Base-by-base conservation (phyloP, 805 yeast genomes). In the Saccharomycopsis oosterbeekiorum region DNA sequence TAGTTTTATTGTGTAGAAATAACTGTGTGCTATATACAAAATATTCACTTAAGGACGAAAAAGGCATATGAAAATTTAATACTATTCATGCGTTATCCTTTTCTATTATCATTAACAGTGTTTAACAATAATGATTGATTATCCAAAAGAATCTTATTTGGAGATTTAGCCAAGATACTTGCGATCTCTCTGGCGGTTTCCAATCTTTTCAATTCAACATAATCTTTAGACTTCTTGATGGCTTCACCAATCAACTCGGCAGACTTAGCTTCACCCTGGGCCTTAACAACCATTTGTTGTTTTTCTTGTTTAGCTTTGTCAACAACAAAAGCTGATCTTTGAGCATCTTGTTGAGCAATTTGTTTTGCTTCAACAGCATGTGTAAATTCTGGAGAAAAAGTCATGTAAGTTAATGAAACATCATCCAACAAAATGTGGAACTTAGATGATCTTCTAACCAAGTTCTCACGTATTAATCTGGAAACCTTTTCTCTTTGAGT, bases 191-290 rank as follows among this genome's bases (percentile, higher is more conserved):
- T 84, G 19, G 99, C 98, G 55, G 98, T 94, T 73, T 93, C 98
- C 72, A 94, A 83, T 76, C 97, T 86, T 79, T 93, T 94, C 75
- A 94, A 83, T 74, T 94, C 99, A 58, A 94, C 96, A 73, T 94
- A 94, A 73, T 93, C 99, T 74, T 82, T 88, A 26, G 96, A 88
- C 75, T 93, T 94, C 79, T 93, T 94, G 74, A 94, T 93, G 60
- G 99, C 98, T 67, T 94, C 99, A 84, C 99, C 99, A 77, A 94
- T 91, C 77, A 94, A 85, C 75, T 92, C 96, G 40, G 99, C 99
- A 59, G 97, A 88, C 72, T 89, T 85, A 66, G 99, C 99, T 77
- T 94, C 99, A 84, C 99, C 99, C 74, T 90, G 89, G 12, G 99
- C 98, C 74, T 88, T 90, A 62, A 94, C 97, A 65, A 94, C 96